phyloP scores from a whole-genome alignment of 129 eudicot genomes.

The Arctium lappa region DNA sequence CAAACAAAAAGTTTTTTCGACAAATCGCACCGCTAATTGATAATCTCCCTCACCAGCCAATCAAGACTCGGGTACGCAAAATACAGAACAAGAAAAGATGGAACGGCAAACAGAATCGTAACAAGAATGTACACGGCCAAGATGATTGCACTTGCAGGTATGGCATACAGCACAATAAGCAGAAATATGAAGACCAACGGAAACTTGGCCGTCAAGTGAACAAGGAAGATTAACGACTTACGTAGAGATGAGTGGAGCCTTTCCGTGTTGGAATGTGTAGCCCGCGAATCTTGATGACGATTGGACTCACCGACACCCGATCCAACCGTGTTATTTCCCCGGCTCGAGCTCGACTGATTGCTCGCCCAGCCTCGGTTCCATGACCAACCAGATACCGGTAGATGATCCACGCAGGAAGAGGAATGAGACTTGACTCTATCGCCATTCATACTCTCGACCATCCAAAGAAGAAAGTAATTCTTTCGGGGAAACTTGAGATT shows the following conservation, averaged over 20 bases:
- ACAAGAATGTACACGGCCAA: constrained; percentile 51
- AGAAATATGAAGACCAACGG: constrained; percentile 55
- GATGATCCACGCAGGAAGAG: constrained; percentile 34
- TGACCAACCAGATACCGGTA: constrained; percentile 26
- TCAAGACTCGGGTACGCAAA: constrained; percentile 64
- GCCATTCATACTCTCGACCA: constrained; percentile 69
- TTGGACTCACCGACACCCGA: constrained; percentile 16
- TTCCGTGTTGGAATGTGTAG: constrained; percentile 22
- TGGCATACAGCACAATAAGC: constrained; percentile 50
- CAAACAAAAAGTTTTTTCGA: neutral
- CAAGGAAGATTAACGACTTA: constrained; percentile 48
- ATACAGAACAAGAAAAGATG: constrained; percentile 58
- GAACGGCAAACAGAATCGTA: constrained; percentile 59
- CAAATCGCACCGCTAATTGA: constrained; percentile 30
- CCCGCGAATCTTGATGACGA: constrained; percentile 16
- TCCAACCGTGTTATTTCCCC: neutral
- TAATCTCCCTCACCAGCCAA: constrained; percentile 61
- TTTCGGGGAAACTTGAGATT: constrained; percentile 49
- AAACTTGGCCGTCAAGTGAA: constrained; percentile 55
- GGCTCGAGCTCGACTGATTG: constrained; percentile 13
- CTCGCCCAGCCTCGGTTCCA: constrained; percentile 30
- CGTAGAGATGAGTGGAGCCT: constrained; percentile 45
- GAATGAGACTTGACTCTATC: constrained; percentile 47
- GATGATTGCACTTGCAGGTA: constrained; percentile 60
- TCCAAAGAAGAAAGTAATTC: constrained; percentile 60